These are phyloP conservation scores for Calonectria multiphialidica DNA, from an alignment of 2,329 filamentous ascomycete genomes.

Conservation along the genomic window DNA sequence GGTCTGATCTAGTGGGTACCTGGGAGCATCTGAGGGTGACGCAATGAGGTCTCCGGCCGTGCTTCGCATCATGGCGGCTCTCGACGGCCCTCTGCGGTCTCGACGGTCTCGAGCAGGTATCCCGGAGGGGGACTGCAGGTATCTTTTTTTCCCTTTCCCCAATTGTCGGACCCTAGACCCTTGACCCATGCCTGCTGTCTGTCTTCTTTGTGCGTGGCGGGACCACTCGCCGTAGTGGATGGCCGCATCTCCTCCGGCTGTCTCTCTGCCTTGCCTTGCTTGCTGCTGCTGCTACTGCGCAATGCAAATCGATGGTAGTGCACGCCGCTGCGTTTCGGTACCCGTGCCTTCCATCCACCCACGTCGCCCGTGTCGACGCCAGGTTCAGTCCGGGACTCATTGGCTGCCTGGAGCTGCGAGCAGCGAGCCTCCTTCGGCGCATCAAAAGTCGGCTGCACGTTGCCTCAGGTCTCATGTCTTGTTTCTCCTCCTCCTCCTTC, in stretches of 20 bases:
- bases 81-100: neutral
- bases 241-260: slow-evolving; percentile 20
- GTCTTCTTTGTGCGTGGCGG: neutral
- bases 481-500: slow-evolving; percentile 25
- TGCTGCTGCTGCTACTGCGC: slow-evolving; percentile 3
- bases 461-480: slow-evolving; percentile 34
- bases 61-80: neutral
- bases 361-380: slow-evolving; percentile 8
- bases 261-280: slow-evolving; percentile 17
- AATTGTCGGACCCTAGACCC: neutral
- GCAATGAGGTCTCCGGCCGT: slow-evolving; percentile 1
- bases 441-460: slow-evolving; percentile 34
- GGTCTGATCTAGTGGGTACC: slow-evolving; percentile 4
- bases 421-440: slow-evolving; percentile 39
- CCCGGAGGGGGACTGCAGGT: slow-evolving; percentile 16
- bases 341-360: slow-evolving; percentile 13
- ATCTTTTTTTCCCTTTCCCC: neutral
- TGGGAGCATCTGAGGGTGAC: slow-evolving; percentile 1
- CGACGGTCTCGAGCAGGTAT: slow-evolving; percentile 16
- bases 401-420: slow-evolving; percentile 39
- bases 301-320: slow-evolving; percentile 18
- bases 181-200: slow-evolving; percentile 22
- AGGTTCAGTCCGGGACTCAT: slow-evolving; percentile 33
- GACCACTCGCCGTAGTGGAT: neutral
- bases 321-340: slow-evolving; percentile 7